Evolutionary conservation across 202 grass and related monocot genomes (phyloP).

Genomic region (Setaria viridis): DNA sequence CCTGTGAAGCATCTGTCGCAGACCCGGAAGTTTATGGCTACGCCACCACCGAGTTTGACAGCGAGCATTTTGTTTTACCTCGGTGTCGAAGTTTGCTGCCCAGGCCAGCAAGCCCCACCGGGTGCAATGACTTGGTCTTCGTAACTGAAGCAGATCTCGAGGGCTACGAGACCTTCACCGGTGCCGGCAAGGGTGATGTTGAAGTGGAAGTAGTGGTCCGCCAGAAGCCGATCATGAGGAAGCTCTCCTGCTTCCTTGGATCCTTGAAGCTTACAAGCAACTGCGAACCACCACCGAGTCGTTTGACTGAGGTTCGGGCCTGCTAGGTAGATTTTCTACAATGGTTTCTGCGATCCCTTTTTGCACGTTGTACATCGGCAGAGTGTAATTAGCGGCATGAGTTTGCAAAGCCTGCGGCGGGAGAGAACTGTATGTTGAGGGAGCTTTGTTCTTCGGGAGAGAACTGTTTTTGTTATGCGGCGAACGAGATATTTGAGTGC

Average conservation of each 20-base stretch:
- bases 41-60: constrained; percentile 14
- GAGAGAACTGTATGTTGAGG: constrained; percentile 20
- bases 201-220: constrained; percentile 35
- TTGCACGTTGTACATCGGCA: constrained; percentile 27
- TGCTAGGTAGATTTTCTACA: constrained; percentile 39
- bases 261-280: constrained; percentile 59
- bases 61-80: constrained; percentile 49
- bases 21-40: constrained; percentile 45
- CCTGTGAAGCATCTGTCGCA: constrained; percentile 5
- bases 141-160: constrained; percentile 75
- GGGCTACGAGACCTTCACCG: constrained; percentile 56
- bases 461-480: not conserved
- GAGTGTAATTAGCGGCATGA: constrained; percentile 41
- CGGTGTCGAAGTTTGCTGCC: constrained; percentile 29
- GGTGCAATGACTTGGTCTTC: constrained; percentile 55
- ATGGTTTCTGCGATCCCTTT: constrained; percentile 18
- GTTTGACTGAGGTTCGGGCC: constrained; percentile 53
- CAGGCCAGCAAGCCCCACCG: constrained; percentile 36
- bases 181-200: constrained; percentile 14
- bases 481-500: not conserved
- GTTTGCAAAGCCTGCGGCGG: constrained; percentile 7
- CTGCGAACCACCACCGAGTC: constrained; percentile 46
- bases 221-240: constrained; percentile 67
- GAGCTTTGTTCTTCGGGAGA: not conserved
- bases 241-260: constrained; percentile 66